Evolutionary conservation across 2,329 filamentous ascomycete species (phyloP), one percentile per base, ranked within the genome.

Genomic region (Exserohilum turcica): DNA sequence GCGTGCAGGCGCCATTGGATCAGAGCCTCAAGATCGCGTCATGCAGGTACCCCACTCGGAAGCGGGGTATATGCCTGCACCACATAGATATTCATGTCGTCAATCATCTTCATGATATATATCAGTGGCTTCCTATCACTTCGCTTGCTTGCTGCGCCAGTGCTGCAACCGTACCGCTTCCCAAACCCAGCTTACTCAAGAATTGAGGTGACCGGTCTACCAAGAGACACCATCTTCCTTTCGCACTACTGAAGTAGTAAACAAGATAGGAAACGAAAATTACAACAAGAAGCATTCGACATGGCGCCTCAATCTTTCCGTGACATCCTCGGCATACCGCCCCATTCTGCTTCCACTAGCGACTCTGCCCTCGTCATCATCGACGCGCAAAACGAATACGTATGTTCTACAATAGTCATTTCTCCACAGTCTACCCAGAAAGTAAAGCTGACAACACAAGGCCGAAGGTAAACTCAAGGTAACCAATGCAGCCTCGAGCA

Each of bases 391-490:
- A 54, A 54, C 6, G 52, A 54, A 51, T 54, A 54, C 16, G 51
- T 44, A 50, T 10, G 40, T 29, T 3, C 15, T 80, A 40, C 16
- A 5, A 13, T 19, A 16, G 7, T 3, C 9, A 6, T 16, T 40
- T 16, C 24, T 4, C 38, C 73, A 89, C 63, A 88, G 89, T 71
- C 2, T 6, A 31, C 12, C 16, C 2, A 29, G 13, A 27, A 1
- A 6, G 1, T n/a, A 37, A 16, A 85, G 89, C 65, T 86, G 32
- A 32, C 37, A 10, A 24, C 7, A 18, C 3, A 15, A 54, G 51
- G 82, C 82, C 9, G 72, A 78, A 2, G 87, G 86, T 40, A 75
- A 79, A 4, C 79, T 89, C 0, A 78, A 80, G 18, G 82, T 85
- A 29, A 74, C 78, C 35, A 80, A 86, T 54, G 79, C 86, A 1